These are phyloP conservation scores for Colletotrichum horii DNA, from an alignment of 2,329 filamentous ascomycete species.

Conservation along the genomic window DNA sequence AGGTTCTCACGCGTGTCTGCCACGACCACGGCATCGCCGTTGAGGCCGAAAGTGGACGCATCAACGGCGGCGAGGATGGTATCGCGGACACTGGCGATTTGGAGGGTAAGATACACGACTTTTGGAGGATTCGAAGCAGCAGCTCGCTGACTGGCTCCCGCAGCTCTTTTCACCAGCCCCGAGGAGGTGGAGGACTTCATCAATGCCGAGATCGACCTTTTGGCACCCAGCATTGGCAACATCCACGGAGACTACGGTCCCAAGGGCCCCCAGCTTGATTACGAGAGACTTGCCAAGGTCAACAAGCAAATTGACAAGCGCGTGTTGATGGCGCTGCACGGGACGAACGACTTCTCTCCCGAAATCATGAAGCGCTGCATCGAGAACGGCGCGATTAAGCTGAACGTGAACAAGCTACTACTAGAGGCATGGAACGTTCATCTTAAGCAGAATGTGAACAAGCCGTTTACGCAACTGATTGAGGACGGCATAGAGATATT, in stretches of 20 bases:
- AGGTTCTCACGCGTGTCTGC: slow-evolving; percentile 65
- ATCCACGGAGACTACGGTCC: slow-evolving; percentile 77
- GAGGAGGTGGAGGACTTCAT: slow-evolving; percentile 76
- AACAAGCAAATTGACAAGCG: slow-evolving; percentile 25
- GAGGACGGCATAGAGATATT: slow-evolving; percentile 26
- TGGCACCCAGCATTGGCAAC: slow-evolving; percentile 79
- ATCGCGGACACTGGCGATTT: slow-evolving; percentile 63
- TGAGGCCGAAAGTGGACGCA: slow-evolving; percentile 72
- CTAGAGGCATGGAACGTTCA: slow-evolving; percentile 4
- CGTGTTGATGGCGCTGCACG: slow-evolving; percentile 25
- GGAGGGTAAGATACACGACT: slow-evolving; percentile 35
- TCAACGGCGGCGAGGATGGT: slow-evolving; percentile 71
- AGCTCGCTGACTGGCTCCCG: neutral
- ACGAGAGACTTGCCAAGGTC: slow-evolving; percentile 51
- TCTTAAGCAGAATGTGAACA: slow-evolving; percentile 22
- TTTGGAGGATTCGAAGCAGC: neutral
- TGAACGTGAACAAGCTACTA: slow-evolving; percentile 23
- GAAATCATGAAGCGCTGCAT: slow-evolving; percentile 22
- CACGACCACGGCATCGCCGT: slow-evolving; percentile 67
- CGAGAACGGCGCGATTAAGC: slow-evolving; percentile 20
- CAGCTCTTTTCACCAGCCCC: slow-evolving; percentile 60
- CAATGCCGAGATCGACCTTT: slow-evolving; percentile 72
- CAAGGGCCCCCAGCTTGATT: slow-evolving; percentile 67
- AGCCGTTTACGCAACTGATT: slow-evolving; percentile 27
- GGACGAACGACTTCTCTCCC: slow-evolving; percentile 26